These are phyloP conservation scores for Penicillium atrosanguineum DNA, from an alignment of 495 filamentous ascomycete genomes.

Conservation along the genomic window DNA sequence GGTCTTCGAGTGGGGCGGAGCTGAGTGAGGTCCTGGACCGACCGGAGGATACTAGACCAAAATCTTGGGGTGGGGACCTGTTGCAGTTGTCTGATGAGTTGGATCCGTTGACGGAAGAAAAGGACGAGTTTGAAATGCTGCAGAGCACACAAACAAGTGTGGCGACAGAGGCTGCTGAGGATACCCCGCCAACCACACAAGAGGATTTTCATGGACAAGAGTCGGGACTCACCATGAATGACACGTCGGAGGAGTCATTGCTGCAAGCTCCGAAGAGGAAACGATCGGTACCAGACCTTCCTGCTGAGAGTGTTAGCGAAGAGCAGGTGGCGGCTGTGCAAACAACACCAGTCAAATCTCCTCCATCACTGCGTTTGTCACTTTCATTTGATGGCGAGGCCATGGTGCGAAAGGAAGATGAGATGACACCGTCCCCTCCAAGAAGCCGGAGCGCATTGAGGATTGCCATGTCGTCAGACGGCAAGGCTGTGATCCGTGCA, in stretches of 20 bases:
- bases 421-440: slow-evolving; percentile 69
- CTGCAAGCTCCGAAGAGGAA: slow-evolving; percentile 36
- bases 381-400: slow-evolving; percentile 82
- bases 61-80: slow-evolving; percentile 27
- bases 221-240: slow-evolving; percentile 13
- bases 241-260: slow-evolving; percentile 18
- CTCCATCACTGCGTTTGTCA: slow-evolving; percentile 57
- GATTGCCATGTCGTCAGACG: slow-evolving; percentile 52
- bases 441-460: slow-evolving; percentile 43
- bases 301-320: slow-evolving; percentile 9
- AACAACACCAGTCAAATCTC: slow-evolving; percentile 33
- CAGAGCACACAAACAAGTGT: slow-evolving; percentile 40
- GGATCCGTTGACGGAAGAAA: slow-evolving; percentile 26
- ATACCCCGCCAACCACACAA: slow-evolving; percentile 27
- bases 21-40: slow-evolving; percentile 22
- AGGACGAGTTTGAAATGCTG: slow-evolving; percentile 25
- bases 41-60: slow-evolving; percentile 16
- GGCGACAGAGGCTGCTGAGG: slow-evolving; percentile 31
- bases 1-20: slow-evolving; percentile 35
- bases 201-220: slow-evolving; percentile 20
- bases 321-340: slow-evolving; percentile 15
- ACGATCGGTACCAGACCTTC: slow-evolving; percentile 34
- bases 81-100: slow-evolving; percentile 34
- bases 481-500: slow-evolving; percentile 47
- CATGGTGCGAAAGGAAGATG: slow-evolving; percentile 65